Base-by-base conservation (phyloP, 1,284 basidiomycete genomes). In the Puccinia coronata region DNA sequence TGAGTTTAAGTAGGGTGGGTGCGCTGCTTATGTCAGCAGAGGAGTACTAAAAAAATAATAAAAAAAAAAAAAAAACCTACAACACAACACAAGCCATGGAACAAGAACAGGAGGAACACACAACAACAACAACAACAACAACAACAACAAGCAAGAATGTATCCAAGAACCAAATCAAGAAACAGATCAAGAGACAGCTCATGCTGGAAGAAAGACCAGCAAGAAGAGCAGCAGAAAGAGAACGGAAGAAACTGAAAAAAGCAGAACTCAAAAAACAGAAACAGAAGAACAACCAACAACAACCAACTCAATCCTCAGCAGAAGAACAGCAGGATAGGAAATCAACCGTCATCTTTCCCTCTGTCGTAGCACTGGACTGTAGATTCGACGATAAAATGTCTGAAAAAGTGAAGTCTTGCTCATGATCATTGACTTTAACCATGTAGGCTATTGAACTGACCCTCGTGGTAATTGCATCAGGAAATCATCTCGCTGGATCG, bases 361-460 rank as follows among this genome's bases (percentile, higher is more conserved):
- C 93, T 12, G 90, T 89, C 49, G 89, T 99, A 1, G 90, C 97
- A 28, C 87, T 99, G 39, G 97, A 99, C 87, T 88, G 97, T 9
- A 94, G 92, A 1, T 99, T 99, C 85, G 97, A 99, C 86, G 91
- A 95, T 69, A 89, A 92, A 87, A 99, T 99, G 97, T 91, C 88
- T 70, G 94, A 95, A 79, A 95, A 95, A 88, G 96, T 95, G 85
- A 18, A n/a, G n/a, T n/a, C n/a, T n/a, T n/a, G n/a, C n/a, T n/a
- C n/a, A n/a, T n/a, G n/a, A n/a, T n/a, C n/a, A n/a, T n/a, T n/a
- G n/a, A 9, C 41, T 65, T 8, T 0, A 9, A 31, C 2, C 31
- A 34, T 8, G 14, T n/a, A 34, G 82, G 59, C 18, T 8, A 43
- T 43, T 23, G 49, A 57, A 6, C 6, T 28, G 5, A 20, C n/a